Evolutionary conservation across 768 basidiomycete species (phyloP).

Genomic region (Boletus insuetus): DNA sequence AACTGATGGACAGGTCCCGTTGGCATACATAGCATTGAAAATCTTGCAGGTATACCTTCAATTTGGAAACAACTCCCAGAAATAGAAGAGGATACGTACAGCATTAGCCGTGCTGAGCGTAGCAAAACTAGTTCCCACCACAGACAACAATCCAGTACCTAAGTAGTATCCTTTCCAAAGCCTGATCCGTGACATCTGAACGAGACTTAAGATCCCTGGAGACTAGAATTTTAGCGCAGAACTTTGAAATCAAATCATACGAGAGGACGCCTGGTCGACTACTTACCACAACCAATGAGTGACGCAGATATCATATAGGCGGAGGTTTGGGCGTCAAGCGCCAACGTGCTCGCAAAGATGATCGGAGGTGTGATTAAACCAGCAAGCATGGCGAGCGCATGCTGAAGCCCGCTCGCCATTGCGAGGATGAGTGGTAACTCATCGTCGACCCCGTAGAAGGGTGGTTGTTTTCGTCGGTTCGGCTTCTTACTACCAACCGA

Average conservation of each 20-base stretch:
- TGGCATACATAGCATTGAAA: slow-evolving; percentile 71
- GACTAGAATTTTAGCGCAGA: neutral
- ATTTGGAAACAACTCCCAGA: neutral
- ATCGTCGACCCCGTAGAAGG: slow-evolving; percentile 73
- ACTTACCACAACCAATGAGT: slow-evolving; percentile 72
- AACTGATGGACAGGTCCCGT: slow-evolving; percentile 71
- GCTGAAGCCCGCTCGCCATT: slow-evolving; percentile 69
- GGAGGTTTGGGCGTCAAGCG: slow-evolving; percentile 53
- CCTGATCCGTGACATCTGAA: slow-evolving; percentile 73
- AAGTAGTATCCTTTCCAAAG: slow-evolving; percentile 64
- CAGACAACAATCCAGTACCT: slow-evolving; percentile 78
- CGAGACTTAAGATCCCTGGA: slow-evolving; percentile 68
- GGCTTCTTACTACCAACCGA: slow-evolving; percentile 31
- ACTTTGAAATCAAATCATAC: neutral
- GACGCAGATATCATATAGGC: slow-evolving; percentile 82
- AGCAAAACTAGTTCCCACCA: slow-evolving; percentile 80
- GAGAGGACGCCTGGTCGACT: neutral
- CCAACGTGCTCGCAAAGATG: slow-evolving; percentile 66
- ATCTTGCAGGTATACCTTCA: slow-evolving; percentile 40
- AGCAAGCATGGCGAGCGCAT: slow-evolving; percentile 79
- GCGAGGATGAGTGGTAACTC: slow-evolving; percentile 73
- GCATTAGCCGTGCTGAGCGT: slow-evolving; percentile 72
- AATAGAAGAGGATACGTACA: slow-evolving; percentile 34
- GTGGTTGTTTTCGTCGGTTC: slow-evolving; percentile 42
- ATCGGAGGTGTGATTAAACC: slow-evolving; percentile 84